Base-by-base conservation (phyloP, 176 grass and related monocot species). In the Rhipidocladum racemiflorum region DNA sequence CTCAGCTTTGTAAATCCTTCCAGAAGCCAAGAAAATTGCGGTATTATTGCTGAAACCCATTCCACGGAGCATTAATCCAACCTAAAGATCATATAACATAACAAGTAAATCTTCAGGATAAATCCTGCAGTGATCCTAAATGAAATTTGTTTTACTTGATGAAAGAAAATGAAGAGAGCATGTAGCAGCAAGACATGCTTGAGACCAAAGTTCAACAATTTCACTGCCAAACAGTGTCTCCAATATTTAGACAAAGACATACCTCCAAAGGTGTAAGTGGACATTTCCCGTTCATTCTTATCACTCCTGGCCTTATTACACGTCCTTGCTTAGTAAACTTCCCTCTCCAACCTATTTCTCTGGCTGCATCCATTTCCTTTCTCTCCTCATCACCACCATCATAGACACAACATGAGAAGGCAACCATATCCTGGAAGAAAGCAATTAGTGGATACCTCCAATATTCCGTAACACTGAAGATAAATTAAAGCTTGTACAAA, bases 201-300 rank as follows among this genome's bases (percentile, higher is more conserved):
- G 40, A 59, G 30, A 68, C 44, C 21, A 76, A 61, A 75, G 40
- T 28, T 80, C 7, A 61, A 72, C 77, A 59, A 77, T 83, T 61
- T 76, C 56, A 70, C 13, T 83, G 45, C 6, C 46, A 73, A 73
- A 13, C 24, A 51, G 29, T 46, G 49, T 44, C 32, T 80, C 29
- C 32, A 42, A 61, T 87, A 84, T 34, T 61, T 45, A 65, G 39
- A 74, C 18, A 88, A 4, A 3, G 36, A n/a, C 39, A 67, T 94
- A 98, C 95, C 95, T 98, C 95, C 70, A 98, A 89, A 93, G 95
- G 95, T 67, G 95, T 95, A 85, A 98, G 92, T 27, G 95, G 95
- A 72, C 95, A 98, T 88, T 98, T 98, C 82, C 95, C 95, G 76
- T 91, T 98, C 68, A 98, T 85, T 79, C 95, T 94, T 71, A 95